Conservation (phyloP, 1,284 basidiomycete genomes). For the Waitea zeae region DNA sequence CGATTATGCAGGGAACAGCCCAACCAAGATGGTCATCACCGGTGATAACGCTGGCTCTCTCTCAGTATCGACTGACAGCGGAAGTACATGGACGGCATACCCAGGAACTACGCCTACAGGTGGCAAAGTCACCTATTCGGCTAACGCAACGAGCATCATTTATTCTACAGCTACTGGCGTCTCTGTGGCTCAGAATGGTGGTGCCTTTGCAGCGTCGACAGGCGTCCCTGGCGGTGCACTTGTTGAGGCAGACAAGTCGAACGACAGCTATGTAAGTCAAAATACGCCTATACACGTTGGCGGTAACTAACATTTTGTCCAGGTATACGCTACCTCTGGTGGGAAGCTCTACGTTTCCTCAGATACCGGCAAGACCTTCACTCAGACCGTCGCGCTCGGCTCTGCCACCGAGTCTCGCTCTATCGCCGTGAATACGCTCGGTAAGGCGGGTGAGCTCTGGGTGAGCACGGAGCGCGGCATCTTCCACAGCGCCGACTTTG, state of each 20-base stretch:
- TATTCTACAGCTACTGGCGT: constrained; percentile 28
- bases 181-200: constrained; percentile 30
- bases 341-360: not conserved
- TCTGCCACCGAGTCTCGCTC: not conserved
- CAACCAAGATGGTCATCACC: constrained; percentile 30
- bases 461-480: not conserved
- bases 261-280: no score
- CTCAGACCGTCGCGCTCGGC: not conserved
- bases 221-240: constrained; percentile 29
- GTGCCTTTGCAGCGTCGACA: constrained; percentile 28
- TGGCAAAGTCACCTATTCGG: constrained; percentile 40
- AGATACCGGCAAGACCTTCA: not conserved
- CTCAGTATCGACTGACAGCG: constrained; percentile 34
- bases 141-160: constrained; percentile 35
- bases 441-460: not conserved
- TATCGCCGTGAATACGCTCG: not conserved
- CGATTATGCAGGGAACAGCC: constrained; percentile 39
- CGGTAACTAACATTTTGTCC: no score
- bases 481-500: not conserved
- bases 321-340: not conserved
- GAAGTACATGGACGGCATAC: constrained; percentile 25
- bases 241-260: constrained; percentile 44
- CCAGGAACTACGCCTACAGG: constrained; percentile 31
- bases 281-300: no score
- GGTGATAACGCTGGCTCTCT: constrained; percentile 32